Evolutionary conservation across 225 moss, liverwort and hornwort genomes (phyloP), one percentile per base, ranked within the genome.

Genomic region (Climacium dendroides): DNA sequence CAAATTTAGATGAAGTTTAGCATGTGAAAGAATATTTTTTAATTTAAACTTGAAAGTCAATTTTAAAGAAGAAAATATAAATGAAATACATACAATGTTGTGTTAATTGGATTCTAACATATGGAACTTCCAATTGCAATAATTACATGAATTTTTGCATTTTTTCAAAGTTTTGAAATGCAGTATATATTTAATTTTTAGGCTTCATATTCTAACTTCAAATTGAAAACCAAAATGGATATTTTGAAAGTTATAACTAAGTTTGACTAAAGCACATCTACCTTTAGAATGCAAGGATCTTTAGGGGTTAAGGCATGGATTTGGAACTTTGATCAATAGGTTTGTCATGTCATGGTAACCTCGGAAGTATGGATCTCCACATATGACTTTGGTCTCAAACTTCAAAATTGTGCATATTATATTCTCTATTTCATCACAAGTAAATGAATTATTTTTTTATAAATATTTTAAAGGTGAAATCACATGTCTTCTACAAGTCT

Each of bases 281-380:
- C 3, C 19, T 35, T 18, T 18, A 19, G 35, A 10, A 35, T 35
- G 19, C 0, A 0, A 0, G 19, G 65, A 34, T 10, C 10, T 35
- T 34, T 65, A 35, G 35, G n/a, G 2, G 11, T 37, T 35, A 19
- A 18, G 5, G 19, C 5, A 64, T 35, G 17, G 19, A 65, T 35
- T 65, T 65, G 5, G 19, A 65, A 35, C 35, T 65, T 65, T 65
- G 5, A 35, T 65, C 10, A 65, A 65, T 19, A 19, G 35, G 10
- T 5, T 5, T 4, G 3, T 19, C 35, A 2, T 65, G 0, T 35
- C 9, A 34, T 16, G 16, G 34, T 18, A 34, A 8, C 5, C 8
- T 19, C 2, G 4, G 1, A 35, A 65, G 3, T 5, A 19, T 7
- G 3, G 5, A 65, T 9, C 19, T 3, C n/a, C n/a, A n/a, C n/a